phyloP scores from a whole-genome alignment of 805 yeast species.

The Kuraishia borneana region DNA sequence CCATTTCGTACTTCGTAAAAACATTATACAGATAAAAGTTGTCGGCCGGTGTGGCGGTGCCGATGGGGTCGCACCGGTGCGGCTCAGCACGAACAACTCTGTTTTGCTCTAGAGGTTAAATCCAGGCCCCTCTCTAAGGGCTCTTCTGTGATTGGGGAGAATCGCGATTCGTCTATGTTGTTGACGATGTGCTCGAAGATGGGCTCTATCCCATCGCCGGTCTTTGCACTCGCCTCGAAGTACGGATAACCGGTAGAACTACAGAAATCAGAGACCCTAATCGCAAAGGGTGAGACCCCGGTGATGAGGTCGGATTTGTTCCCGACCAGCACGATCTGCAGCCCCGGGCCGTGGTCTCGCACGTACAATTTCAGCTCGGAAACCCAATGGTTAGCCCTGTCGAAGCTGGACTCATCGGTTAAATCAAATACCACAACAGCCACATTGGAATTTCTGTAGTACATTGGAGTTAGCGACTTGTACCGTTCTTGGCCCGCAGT shows the following conservation, averaged over 20 bases:
- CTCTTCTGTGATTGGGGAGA: no score
- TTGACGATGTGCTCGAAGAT: conserved; percentile 24
- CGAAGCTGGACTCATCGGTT: conserved; percentile 40
- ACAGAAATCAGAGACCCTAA: conserved; percentile 12
- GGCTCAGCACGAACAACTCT: no score
- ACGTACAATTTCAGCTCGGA: conserved; percentile 45
- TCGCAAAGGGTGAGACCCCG: conserved; percentile 11
- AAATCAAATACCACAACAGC: conserved; percentile 88
- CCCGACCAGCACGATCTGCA: conserved; percentile 52
- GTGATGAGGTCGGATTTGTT: conserved; percentile 62
- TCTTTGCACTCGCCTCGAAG: conserved; percentile 55
- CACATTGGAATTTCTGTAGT: conserved; percentile 68
- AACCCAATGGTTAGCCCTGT: conserved; percentile 83
- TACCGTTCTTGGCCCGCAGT: conserved; percentile 95
- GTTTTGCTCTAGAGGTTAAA: no score
- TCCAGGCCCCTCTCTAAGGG: no score
- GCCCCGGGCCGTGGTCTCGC: conserved; percentile 13
- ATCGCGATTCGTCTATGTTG: conserved; percentile 15
- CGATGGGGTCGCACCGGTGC: no score
- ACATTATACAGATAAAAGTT: no score
- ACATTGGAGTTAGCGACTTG: conserved; percentile 75
- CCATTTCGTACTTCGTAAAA: no score
- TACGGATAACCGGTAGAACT: conserved; percentile 10
- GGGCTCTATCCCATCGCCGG: conserved; percentile 47
- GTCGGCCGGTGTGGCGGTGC: no score